A percentile compares a stretch with the other conserved stretches of the same genome.
These are phyloP conservation scores for Metarhizium rileyi DNA, from an alignment of 2,329 filamentous ascomycete species.

Conservation along the genomic window DNA sequence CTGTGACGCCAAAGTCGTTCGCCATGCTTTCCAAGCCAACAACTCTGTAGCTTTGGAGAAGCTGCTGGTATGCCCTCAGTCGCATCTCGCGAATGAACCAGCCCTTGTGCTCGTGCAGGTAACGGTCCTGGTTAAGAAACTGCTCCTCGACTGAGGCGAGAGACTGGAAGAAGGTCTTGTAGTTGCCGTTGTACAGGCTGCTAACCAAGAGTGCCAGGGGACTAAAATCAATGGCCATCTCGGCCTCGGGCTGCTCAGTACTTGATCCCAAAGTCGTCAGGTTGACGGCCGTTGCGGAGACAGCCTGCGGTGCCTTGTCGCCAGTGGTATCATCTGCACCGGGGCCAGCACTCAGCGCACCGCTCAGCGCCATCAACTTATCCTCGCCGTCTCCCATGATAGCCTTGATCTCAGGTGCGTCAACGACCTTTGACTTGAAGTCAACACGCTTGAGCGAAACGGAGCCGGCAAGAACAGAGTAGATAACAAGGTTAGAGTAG, in stretches of 20 bases:
- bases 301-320: conserved; percentile 41
- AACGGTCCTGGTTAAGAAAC: conserved; percentile 89
- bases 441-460: conserved; percentile 93
- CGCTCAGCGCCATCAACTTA: conserved; percentile 72
- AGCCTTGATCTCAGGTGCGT: conserved; percentile 95
- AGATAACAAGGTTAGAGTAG: conserved; percentile 89
- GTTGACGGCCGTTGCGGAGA: conserved; percentile 63
- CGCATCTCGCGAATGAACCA: conserved; percentile 99
- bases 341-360: conserved; percentile 71
- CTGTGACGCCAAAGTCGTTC: conserved; percentile 88
- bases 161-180: conserved; percentile 86
- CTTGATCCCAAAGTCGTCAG: conserved; percentile 70
- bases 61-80: conserved; percentile 88
- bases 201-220: conserved; percentile 80
- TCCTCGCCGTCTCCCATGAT: conserved; percentile 87
- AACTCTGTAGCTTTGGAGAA: conserved; percentile 93
- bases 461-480: conserved; percentile 88
- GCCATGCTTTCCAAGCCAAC: conserved; percentile 98
- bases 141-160: conserved; percentile 84
- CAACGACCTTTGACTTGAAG: conserved; percentile 98
- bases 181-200: conserved; percentile 88
- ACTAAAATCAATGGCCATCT: conserved; percentile 79
- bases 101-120: conserved; percentile 87
- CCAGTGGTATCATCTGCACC: conserved; percentile 71
- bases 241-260: conserved; percentile 64